Conservation (phyloP, 2,329 filamentous ascomycete genomes). For the Penicillium sp. region DNA sequence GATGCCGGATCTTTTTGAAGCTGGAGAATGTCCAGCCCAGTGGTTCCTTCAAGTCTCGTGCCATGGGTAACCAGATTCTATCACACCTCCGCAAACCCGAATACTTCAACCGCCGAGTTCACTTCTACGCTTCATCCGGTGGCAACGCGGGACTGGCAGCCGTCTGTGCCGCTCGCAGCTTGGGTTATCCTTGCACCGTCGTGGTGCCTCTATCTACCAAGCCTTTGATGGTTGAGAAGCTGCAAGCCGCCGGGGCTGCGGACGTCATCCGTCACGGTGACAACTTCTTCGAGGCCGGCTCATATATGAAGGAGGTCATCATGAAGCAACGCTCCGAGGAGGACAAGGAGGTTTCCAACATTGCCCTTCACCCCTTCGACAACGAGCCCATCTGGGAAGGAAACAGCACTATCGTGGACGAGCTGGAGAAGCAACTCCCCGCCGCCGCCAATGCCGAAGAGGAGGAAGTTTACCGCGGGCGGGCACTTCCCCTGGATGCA, state of each 20-base stretch:
- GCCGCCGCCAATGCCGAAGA: slow-evolving; percentile 36
- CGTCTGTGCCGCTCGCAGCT: slow-evolving; percentile 69
- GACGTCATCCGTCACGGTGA: slow-evolving; percentile 70
- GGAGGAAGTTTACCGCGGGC: slow-evolving; percentile 29
- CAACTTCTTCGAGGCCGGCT: slow-evolving; percentile 72
- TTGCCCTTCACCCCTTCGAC: slow-evolving; percentile 51
- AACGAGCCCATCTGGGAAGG: slow-evolving; percentile 52
- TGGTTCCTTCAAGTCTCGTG: slow-evolving; percentile 82
- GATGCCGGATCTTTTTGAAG: slow-evolving; percentile 83
- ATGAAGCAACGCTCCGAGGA: slow-evolving; percentile 36
- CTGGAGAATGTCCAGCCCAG: slow-evolving; percentile 83
- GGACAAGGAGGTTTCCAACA: slow-evolving; percentile 40
- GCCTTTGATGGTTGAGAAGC: slow-evolving; percentile 71
- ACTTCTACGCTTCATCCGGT: slow-evolving; percentile 80
- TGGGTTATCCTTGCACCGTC: slow-evolving; percentile 72
- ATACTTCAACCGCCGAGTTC: slow-evolving; percentile 51
- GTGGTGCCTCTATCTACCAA: slow-evolving; percentile 71
- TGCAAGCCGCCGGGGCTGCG: slow-evolving; percentile 66
- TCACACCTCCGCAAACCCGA: slow-evolving; percentile 49
- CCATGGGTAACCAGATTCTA: slow-evolving; percentile 73
- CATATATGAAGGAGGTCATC: slow-evolving; percentile 62
- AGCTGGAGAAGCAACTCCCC: slow-evolving; percentile 48
- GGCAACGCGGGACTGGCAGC: slow-evolving; percentile 86
- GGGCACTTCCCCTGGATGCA: slow-evolving; percentile 60
- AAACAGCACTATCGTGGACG: slow-evolving; percentile 50